Base-by-base conservation (phyloP, 2,329 filamentous ascomycete genomes). In the Fusarium compactum region DNA sequence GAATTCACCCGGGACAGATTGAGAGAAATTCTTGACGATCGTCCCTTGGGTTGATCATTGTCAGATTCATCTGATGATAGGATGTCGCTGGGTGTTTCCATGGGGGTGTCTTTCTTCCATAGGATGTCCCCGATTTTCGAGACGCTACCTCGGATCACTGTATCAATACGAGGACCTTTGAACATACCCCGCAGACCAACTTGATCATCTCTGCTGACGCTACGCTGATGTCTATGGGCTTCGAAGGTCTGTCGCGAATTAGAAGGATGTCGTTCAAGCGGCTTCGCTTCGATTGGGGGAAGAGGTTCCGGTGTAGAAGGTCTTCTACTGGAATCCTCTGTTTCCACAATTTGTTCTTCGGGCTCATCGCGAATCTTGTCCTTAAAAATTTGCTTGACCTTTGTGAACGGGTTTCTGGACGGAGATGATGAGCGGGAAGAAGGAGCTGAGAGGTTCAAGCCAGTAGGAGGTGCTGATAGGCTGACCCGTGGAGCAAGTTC, bases 141-240 rank as follows among this genome's bases (percentile, higher is more conserved):
- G 8, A 89, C 85, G 25, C 87, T 81, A 9, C 83, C 87, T 27
- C 86, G 85, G 46, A 97, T 87, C 30, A 93, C 86, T 30, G 89
- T 92, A 65, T 93, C 92, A 67, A 95, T 89, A 58, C 92, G 86
- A 52, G 89, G 88, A 5, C 90, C 91, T 80, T 94, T 95, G 80
- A 97, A 91, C 50, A 97, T 90, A 9, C 91, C 89, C 44, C 90
- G 88, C 18, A 81, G 52, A 16, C 80, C 77, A 44, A 76, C 62
- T 41, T 82, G 79, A 18, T 81, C 80, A 2, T 67, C 38, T 25
- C 76, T 83, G 22, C 83, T 83, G 27, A 83, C 79, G 46, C 82
- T 85, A 65, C 81, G 81, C 64, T 84, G 83, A 47, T 82, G 82
- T 68, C 82, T 89, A 75, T 81, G 82, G 71, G 77, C 84, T 59